phyloP scores from a whole-genome alignment of 768 basidiomycete genomes.

The Mycena belliarum region DNA sequence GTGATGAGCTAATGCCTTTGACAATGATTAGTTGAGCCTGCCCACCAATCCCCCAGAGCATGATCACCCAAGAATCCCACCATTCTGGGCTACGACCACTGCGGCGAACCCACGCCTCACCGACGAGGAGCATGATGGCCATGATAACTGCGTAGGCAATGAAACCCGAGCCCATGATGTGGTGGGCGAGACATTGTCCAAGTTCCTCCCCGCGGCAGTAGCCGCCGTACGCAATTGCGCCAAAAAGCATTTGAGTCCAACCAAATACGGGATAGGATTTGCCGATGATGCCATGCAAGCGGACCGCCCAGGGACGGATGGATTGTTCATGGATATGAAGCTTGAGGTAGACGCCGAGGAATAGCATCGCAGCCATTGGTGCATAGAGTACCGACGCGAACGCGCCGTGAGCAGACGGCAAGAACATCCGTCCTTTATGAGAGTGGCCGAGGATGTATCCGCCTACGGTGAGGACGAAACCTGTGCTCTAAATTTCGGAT shows the following conservation, averaged over 20 bases:
- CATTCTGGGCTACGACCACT: slow-evolving; percentile 79
- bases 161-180: slow-evolving; percentile 90
- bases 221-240: slow-evolving; percentile 68
- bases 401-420: slow-evolving; percentile 68
- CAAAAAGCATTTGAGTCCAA: slow-evolving; percentile 90
- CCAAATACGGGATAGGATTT: slow-evolving; percentile 82
- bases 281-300: slow-evolving; percentile 76
- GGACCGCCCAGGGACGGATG: slow-evolving; percentile 69
- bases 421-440: slow-evolving; percentile 82
- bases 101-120: slow-evolving; percentile 74
- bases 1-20: background rate
- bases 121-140: slow-evolving; percentile 73
- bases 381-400: slow-evolving; percentile 67
- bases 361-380: slow-evolving; percentile 66
- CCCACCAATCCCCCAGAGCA: slow-evolving; percentile 63
- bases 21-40: background rate
- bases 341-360: slow-evolving; percentile 87
- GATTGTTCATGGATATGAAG: slow-evolving; percentile 84
- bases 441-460: slow-evolving; percentile 85
- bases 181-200: slow-evolving; percentile 87
- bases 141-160: slow-evolving; percentile 85
- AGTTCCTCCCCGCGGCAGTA: slow-evolving; percentile 80
- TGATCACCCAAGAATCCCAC: slow-evolving; percentile 77
- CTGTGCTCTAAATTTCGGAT: slow-evolving; percentile 48
- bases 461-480: slow-evolving; percentile 65